Conservation (phyloP, 805 yeast genomes). For the Metschnikowia lachancei region DNA sequence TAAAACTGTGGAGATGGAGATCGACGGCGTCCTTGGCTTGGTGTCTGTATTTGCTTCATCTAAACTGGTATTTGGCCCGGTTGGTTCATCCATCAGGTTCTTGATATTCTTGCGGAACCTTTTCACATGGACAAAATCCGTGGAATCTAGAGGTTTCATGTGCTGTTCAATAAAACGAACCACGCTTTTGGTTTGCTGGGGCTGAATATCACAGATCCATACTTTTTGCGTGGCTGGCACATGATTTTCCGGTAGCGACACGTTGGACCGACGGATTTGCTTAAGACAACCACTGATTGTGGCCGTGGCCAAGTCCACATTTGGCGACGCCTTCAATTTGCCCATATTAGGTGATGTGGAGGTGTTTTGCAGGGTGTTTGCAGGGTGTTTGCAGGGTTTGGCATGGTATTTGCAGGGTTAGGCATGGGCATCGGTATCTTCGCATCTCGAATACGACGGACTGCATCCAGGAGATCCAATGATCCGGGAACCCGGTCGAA, state of each 20-base stretch:
- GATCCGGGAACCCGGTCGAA: no score
- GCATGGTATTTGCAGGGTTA: no score
- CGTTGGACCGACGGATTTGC: constrained; percentile 40
- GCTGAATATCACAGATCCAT: constrained; percentile 49
- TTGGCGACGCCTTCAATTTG: constrained; percentile 12
- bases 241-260: constrained; percentile 14
- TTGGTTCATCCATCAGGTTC: not conserved
- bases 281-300: constrained; percentile 43
- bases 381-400: no score
- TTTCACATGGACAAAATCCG: constrained; percentile 47
- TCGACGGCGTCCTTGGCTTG: not conserved
- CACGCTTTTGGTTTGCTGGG: constrained; percentile 33
- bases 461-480: no score
- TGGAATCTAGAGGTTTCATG: constrained; percentile 27
- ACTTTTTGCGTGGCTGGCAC: constrained; percentile 34
- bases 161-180: constrained; percentile 27
- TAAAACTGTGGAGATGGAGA: constrained; percentile 33
- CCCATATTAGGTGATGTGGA: constrained; percentile 18
- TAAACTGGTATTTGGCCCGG: no score
- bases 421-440: no score
- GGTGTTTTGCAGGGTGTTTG: no score
- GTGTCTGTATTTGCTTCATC: no score
- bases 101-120: constrained; percentile 43
- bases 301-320: constrained; percentile 48
- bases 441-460: no score